These are phyloP conservation scores for Bathelium albidoporum DNA, from an alignment of 495 filamentous ascomycete genomes.

Conservation along the genomic window DNA sequence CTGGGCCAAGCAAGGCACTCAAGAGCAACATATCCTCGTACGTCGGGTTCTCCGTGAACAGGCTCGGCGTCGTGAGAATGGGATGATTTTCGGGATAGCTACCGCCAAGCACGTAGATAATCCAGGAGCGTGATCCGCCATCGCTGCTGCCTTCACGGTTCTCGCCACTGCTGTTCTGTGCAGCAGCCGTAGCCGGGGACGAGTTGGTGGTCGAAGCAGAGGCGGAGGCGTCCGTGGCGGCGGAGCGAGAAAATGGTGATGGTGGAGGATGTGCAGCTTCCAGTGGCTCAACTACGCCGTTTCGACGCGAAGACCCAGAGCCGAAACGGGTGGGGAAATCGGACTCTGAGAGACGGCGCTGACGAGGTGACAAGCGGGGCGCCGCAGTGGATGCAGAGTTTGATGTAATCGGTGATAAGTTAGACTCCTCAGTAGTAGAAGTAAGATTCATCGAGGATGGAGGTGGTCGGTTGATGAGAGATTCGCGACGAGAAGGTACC, in stretches of 20 bases:
- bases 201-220: neutral
- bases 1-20: conserved; percentile 60
- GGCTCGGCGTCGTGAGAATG: conserved; percentile 62
- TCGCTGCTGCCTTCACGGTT: conserved; percentile 15
- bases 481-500: conserved; percentile 20
- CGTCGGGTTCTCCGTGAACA: conserved; percentile 70
- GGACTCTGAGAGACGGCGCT: conserved; percentile 52
- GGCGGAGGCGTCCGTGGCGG: conserved; percentile 13
- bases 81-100: conserved; percentile 68
- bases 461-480: conserved; percentile 22
- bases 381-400: conserved; percentile 13
- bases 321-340: conserved; percentile 50
- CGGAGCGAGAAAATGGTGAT: conserved; percentile 6
- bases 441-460: conserved; percentile 13
- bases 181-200: neutral
- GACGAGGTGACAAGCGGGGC: conserved; percentile 28
- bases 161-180: conserved; percentile 8
- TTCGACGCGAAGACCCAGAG: conserved; percentile 51
- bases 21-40: conserved; percentile 74
- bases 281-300: conserved; percentile 55
- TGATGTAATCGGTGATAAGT: neutral
- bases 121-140: conserved; percentile 50
- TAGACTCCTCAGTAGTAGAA: conserved; percentile 26
- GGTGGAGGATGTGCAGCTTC: conserved; percentile 26
- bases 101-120: conserved; percentile 71